Evolutionary conservation across 768 basidiomycete genomes (phyloP).

Genomic region (Gymnopilus junonius): DNA sequence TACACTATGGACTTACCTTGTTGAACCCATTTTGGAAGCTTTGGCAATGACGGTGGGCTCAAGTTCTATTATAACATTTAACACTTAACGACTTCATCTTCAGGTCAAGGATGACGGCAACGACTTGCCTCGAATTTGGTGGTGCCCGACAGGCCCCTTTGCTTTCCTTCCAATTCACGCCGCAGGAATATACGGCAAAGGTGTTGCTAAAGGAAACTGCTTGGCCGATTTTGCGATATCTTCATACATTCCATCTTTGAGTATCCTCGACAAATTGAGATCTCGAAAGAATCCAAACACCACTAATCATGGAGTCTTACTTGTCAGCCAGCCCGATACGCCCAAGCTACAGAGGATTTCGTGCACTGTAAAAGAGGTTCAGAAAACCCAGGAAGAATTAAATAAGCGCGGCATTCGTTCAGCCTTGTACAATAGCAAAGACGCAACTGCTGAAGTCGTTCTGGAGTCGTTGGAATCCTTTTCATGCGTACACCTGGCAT

Average conservation of each 20-base stretch:
- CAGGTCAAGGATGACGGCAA: neutral
- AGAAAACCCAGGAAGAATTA: neutral
- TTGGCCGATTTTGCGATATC: neutral
- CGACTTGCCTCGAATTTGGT: constrained; percentile 5
- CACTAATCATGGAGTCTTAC: constrained; percentile 10
- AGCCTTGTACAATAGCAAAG: constrained; percentile 5
- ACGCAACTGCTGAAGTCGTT: constrained; percentile 15
- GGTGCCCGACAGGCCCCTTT: constrained; percentile 35
- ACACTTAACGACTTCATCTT: neutral
- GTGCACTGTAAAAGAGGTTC: constrained; percentile 10
- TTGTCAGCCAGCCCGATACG: constrained; percentile 14
- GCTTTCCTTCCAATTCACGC: constrained; percentile 37
- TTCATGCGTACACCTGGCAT: constrained; percentile 43
- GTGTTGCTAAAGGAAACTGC: neutral
- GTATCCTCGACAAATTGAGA: neutral
- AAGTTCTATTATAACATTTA: neutral
- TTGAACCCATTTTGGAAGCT: constrained; percentile 14
- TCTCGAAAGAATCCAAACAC: neutral
- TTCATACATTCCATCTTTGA: neutral
- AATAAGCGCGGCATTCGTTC: neutral
- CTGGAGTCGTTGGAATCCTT: constrained; percentile 10
- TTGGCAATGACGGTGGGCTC: neutral
- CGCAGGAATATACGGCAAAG: too few species aligned
- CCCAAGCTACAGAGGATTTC: constrained; percentile 10
- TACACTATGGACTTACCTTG: constrained; percentile 13